Evolutionary conservation across 1,139 yeast genomes (phyloP).

Genomic region (Groenewaldozyma sp.): DNA sequence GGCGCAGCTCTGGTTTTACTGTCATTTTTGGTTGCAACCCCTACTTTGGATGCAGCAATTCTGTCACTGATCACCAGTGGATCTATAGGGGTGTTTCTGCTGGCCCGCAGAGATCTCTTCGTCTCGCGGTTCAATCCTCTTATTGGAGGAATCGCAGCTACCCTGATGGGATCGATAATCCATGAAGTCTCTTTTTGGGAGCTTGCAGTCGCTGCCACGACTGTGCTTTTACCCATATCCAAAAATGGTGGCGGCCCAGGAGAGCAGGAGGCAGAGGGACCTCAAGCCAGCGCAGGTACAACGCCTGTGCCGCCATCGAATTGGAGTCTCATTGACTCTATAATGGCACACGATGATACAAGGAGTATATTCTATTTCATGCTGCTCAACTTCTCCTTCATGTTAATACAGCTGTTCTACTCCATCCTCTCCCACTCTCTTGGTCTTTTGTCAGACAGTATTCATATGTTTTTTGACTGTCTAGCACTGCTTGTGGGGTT

Average conservation of each 20-base stretch:
- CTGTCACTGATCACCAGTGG: conserved; percentile 26
- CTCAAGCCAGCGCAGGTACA: conserved; percentile 3
- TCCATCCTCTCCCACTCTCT: conserved; percentile 88
- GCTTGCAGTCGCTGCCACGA: conserved; percentile 14
- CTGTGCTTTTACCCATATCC: conserved; percentile 15
- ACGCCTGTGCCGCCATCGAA: conserved; percentile 5
- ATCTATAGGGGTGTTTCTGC: conserved; percentile 28
- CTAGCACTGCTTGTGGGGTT: conserved; percentile 82
- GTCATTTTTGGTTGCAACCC: conserved; percentile 9
- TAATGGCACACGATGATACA: conserved; percentile 56
- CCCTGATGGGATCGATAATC: conserved; percentile 16
- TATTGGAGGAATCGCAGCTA: conserved; percentile 18
- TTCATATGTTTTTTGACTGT: conserved; percentile 95
- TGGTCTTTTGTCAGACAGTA: conserved; percentile 83
- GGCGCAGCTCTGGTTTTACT: conserved; percentile 14
- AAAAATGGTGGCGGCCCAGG: not conserved
- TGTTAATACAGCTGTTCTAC: conserved; percentile 87
- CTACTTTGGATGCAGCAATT: conserved; percentile 15
- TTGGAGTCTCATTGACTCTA: conserved; percentile 30
- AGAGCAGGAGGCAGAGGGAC: not conserved
- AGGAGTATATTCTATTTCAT: conserved; percentile 83
- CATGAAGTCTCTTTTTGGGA: conserved; percentile 13
- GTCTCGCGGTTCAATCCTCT: conserved; percentile 27
- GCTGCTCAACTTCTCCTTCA: conserved; percentile 76
- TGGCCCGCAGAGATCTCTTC: conserved; percentile 27